Evolutionary conservation across 768 basidiomycete genomes (phyloP).

Genomic region (Kwoniella mangroviensis): DNA sequence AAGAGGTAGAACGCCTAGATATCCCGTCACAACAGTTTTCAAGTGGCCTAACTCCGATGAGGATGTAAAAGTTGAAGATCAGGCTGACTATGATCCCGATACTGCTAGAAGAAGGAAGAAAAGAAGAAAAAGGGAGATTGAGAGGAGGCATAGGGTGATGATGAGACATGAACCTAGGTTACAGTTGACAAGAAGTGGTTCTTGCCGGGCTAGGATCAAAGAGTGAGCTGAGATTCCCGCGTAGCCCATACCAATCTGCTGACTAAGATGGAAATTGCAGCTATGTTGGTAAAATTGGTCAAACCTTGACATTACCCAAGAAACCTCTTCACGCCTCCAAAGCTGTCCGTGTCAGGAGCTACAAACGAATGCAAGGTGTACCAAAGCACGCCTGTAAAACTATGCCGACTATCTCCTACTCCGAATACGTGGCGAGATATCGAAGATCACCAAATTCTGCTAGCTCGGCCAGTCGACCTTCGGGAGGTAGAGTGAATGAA

Average conservation of each 20-base stretch:
- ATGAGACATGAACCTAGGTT: not conserved
- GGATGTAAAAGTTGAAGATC: not conserved
- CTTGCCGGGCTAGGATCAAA: not conserved
- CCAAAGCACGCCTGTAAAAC: conserved; percentile 10
- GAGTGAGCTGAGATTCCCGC: not conserved
- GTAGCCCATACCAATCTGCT: not conserved
- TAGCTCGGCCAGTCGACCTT: not conserved
- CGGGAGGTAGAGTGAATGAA: conserved; percentile 3
- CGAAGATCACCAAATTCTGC: not conserved
- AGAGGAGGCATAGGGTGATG: not conserved
- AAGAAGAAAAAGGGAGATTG: conserved; percentile 9
- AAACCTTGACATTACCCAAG: not conserved
- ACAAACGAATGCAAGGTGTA: conserved; percentile 11
- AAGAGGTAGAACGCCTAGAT: not conserved
- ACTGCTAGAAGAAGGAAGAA: not conserved
- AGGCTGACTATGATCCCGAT: conserved; percentile 7
- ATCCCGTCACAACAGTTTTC: conserved; percentile 8
- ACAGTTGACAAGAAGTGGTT: not conserved
- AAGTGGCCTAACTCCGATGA: not conserved
- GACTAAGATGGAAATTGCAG: not conserved
- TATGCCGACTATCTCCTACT: conserved; percentile 5
- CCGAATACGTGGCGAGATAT: conserved; percentile 9
- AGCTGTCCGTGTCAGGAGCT: not conserved
- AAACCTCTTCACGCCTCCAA: not conserved
- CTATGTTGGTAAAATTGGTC: conserved; percentile 2